A percentile compares a stretch with the other conserved stretches of the same genome.
These are phyloP conservation scores for Isochrysis galbana DNA, from an alignment of 78 protist genomes.

Conservation along the genomic window DNA sequence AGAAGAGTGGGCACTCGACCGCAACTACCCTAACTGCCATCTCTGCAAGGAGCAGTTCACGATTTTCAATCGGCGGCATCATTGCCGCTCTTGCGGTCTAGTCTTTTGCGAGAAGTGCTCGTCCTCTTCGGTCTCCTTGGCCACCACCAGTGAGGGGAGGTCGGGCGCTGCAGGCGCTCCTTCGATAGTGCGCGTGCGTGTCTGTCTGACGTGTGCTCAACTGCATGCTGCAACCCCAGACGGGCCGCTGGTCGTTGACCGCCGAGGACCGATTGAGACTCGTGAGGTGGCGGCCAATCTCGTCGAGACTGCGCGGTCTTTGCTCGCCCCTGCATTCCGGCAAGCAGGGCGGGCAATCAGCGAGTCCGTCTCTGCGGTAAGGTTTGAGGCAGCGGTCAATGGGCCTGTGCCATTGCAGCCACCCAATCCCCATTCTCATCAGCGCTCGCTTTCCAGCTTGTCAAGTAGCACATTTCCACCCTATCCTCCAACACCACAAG, in stretches of 20 bases:
- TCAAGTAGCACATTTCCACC: no score
- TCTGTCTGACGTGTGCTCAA: not conserved
- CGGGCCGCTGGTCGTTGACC: not conserved
- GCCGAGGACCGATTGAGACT: not conserved
- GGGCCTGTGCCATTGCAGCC: no score
- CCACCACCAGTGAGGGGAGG: no score
- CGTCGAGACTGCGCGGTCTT: no score
- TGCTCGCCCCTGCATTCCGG: no score
- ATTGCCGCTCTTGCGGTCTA: conserved; percentile 45
- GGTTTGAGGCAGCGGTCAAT: no score
- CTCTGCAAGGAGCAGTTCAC: conserved; percentile 31
- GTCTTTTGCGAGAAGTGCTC: conserved; percentile 42
- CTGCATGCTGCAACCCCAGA: not conserved
- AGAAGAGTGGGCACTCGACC: conserved; percentile 1
- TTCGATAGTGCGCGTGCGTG: not conserved
- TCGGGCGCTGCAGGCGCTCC: not conserved
- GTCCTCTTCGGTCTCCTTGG: not conserved
- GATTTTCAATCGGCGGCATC: conserved; percentile 30
- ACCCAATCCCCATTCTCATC: no score
- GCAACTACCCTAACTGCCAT: conserved; percentile 23
- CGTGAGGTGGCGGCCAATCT: not conserved
- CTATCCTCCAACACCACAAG: no score
- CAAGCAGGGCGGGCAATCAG: no score
- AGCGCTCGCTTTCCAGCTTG: no score
- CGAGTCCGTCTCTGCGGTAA: no score